Evolutionary conservation across 2,329 filamentous ascomycete genomes (phyloP).

Genomic region (Aspergillus sp.): DNA sequence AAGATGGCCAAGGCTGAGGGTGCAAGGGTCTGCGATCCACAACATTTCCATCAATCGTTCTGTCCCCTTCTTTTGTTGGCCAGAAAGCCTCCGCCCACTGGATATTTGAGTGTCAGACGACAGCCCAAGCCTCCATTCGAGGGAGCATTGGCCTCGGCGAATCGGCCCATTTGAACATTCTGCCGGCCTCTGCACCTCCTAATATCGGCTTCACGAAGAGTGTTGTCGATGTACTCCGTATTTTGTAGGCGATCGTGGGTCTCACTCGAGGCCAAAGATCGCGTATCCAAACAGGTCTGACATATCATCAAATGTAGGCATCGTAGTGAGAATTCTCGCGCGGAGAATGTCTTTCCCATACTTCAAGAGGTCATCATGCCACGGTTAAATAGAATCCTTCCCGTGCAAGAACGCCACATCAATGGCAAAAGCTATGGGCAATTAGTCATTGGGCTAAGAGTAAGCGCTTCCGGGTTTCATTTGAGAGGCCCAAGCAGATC

Average conservation of each 20-base stretch:
- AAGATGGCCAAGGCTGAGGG: neutral
- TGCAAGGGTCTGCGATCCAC: neutral
- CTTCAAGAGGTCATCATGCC: neutral
- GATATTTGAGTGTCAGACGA: neutral
- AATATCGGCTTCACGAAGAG: neutral
- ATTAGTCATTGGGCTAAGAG: neutral
- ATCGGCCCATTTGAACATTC: neutral
- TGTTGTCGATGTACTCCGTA: neutral
- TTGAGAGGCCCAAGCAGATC: too few species aligned
- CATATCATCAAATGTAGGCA: neutral
- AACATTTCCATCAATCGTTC: neutral
- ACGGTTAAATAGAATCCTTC: neutral
- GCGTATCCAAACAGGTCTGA: neutral
- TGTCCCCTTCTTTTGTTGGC: neutral
- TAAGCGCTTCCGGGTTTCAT: too few species aligned
- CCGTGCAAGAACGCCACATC: neutral
- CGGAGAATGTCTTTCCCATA: neutral
- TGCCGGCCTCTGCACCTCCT: neutral
- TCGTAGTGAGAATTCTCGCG: neutral
- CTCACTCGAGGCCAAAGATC: neutral
- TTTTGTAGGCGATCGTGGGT: neutral
- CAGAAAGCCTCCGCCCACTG: neutral
- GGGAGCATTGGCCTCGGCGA: neutral
- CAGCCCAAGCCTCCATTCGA: neutral
- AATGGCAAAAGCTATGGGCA: neutral